These are phyloP conservation scores for Claviceps africana DNA, from an alignment of 2,329 filamentous ascomycete genomes.

Conservation along the genomic window DNA sequence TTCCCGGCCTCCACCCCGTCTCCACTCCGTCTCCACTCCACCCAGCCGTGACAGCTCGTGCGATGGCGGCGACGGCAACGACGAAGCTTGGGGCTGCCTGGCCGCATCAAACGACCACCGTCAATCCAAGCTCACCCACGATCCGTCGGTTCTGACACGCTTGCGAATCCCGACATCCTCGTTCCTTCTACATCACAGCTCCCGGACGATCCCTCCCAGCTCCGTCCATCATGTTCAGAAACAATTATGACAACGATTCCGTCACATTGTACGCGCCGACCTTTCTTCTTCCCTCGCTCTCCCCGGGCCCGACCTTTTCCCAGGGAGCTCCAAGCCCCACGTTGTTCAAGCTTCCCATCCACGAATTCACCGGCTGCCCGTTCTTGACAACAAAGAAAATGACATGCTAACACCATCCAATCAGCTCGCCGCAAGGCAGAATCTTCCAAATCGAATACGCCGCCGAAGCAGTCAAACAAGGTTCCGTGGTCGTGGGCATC, in stretches of 20 bases:
- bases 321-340: not conserved
- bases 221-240: conserved; percentile 73
- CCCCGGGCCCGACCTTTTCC: not conserved
- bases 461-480: conserved; percentile 96
- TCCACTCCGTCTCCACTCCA: too few species aligned
- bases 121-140: conserved; percentile 6
- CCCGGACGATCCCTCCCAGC: conserved; percentile 2
- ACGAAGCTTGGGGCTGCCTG: conserved; percentile 14
- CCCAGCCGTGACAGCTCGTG: conserved; percentile 4
- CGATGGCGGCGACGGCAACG: conserved; percentile 8
- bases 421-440: conserved; percentile 94
- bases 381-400: conserved; percentile 1
- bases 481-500: conserved; percentile 91
- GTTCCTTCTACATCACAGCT: not conserved
- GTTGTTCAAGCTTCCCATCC: not conserved
- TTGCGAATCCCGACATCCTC: not conserved
- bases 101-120: conserved; percentile 7
- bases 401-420: conserved; percentile 14
- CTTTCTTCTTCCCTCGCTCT: not conserved
- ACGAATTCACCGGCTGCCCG: not conserved
- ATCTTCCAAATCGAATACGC: conserved; percentile 99
- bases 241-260: conserved; percentile 99
- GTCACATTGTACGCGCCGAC: conserved; percentile 75
- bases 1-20: conserved; percentile 3
- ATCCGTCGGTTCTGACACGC: conserved; percentile 6